Conservation (phyloP, 2,329 filamentous ascomycete species). For the Tolypocladium nubicola region DNA sequence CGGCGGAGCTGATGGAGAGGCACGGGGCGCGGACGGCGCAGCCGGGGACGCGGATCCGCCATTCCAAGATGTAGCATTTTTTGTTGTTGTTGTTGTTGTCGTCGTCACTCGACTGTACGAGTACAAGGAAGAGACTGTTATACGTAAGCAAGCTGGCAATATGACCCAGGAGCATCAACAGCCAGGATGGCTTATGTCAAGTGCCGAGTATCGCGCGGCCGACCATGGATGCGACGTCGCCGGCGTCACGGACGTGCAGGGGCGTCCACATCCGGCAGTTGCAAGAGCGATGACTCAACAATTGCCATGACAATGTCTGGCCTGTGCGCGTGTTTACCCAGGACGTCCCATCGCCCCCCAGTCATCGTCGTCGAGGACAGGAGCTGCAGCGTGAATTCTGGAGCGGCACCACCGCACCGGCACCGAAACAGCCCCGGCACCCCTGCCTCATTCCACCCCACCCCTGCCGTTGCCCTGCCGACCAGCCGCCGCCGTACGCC, state of each 20-base stretch:
- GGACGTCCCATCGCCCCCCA: background rate
- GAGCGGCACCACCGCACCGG: too few relatives aligned
- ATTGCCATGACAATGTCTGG: background rate
- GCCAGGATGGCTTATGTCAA: background rate
- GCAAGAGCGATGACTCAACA: background rate
- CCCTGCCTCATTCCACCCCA: constrained; percentile 1
- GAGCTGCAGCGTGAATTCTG: background rate
- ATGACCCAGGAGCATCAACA: background rate
- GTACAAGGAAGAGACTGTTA: background rate
- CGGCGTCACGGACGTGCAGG: too few relatives aligned
- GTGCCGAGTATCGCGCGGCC: background rate
- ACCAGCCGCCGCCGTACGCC: constrained; percentile 13
- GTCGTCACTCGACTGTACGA: background rate
- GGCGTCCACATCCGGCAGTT: background rate
- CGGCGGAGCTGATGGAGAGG: constrained; percentile 53
- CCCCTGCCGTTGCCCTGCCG: constrained; percentile 13
- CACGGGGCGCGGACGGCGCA: constrained; percentile 37
- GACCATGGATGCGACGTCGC: background rate
- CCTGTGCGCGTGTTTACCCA: background rate
- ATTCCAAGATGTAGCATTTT: constrained; percentile 31
- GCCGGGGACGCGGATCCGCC: constrained; percentile 40
- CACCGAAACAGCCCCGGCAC: background rate
- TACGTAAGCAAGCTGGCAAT: background rate
- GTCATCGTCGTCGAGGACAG: background rate
- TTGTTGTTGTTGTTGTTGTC: constrained; percentile 1